phyloP scores from a whole-genome alignment of 768 basidiomycete species.

The Podaxis rugospora region DNA sequence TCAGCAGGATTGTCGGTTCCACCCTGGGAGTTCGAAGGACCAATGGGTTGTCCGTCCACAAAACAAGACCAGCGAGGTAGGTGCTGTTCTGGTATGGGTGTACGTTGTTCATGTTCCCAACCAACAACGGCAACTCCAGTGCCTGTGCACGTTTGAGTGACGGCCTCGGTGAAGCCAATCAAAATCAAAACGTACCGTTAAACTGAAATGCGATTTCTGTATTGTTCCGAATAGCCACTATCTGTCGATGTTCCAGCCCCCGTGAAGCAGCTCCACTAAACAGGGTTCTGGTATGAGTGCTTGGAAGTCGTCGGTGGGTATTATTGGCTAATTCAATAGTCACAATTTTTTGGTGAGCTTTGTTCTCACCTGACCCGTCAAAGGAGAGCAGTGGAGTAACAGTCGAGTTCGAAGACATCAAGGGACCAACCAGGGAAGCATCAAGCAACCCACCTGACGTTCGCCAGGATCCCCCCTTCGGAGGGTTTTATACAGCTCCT shows the following conservation, averaged over 20 bases:
- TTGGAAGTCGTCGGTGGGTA: not conserved
- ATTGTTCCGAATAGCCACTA: not conserved
- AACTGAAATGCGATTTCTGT: not conserved
- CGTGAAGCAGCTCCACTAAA: not conserved
- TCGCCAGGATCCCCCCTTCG: not conserved
- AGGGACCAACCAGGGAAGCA: not conserved
- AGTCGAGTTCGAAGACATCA: not conserved
- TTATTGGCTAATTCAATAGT: too few species aligned
- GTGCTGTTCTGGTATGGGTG: not conserved
- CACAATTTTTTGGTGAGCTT: too few species aligned
- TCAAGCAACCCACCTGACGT: not conserved
- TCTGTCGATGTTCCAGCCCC: not conserved
- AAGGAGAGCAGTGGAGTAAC: not conserved
- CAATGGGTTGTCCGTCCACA: not conserved
- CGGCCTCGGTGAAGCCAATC: not conserved
- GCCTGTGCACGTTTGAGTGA: not conserved
- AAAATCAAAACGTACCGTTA: not conserved
- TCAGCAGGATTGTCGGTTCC: not conserved
- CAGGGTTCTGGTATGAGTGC: not conserved
- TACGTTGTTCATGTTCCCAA: not conserved
- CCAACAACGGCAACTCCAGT: constrained; percentile 5
- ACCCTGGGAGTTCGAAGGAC: too few species aligned
- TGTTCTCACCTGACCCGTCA: not conserved
- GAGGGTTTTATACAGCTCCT: not conserved
- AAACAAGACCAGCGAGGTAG: not conserved